Evolutionary conservation across 108 stramenopile species (phyloP), one percentile per base, ranked within the genome.

Genomic region (Chaetoceros tenuissimus): DNA sequence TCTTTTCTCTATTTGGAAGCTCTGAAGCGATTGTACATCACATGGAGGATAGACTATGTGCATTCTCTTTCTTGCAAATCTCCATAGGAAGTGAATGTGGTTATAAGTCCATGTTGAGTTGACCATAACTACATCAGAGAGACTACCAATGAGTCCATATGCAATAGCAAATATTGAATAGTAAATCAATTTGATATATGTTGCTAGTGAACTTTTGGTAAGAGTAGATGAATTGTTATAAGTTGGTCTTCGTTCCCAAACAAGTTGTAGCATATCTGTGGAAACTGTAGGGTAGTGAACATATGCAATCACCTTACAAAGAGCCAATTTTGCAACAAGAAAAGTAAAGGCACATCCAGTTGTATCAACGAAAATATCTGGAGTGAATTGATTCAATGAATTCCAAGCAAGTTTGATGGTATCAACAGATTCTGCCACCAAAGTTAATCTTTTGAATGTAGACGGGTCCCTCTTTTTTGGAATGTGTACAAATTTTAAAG

Each of bases 271-370:
- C 98, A 99, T 99, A 57, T 99, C 98, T n/a, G 85, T 85, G 48
- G 84, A 86, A 48, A 98, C 94, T 7, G 96, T 97, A 2, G 98
- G 97, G 77, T 99, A 99, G 69, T 99, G 98, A 10, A 95, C 94
- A 75, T 99, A 99, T 20, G 94, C 76, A 21, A 78, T 72, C 27
- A 97, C 73, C 46, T 59, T 63, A 31, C 79, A 80, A 8, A 77
- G 73, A 1, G 77, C 71, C 0, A 85, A 1, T 57, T 67, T 70
- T 0, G 94, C 93, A 23, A 96, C 77, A 1, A 86, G 60, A 70
- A 79, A 96, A 0, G 94, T 89, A 79, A 98, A 99, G 22, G 96
- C 96, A 53, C 75, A 94, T 17, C 98, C 98, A 0, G 94, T 98
- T 8, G 97, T 98, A 59, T 98, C 98, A 23, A 97, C 53, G 64